These are phyloP conservation scores for Tolypocladium sp. DNA, from an alignment of 2,329 filamentous ascomycete genomes.

Conservation along the genomic window DNA sequence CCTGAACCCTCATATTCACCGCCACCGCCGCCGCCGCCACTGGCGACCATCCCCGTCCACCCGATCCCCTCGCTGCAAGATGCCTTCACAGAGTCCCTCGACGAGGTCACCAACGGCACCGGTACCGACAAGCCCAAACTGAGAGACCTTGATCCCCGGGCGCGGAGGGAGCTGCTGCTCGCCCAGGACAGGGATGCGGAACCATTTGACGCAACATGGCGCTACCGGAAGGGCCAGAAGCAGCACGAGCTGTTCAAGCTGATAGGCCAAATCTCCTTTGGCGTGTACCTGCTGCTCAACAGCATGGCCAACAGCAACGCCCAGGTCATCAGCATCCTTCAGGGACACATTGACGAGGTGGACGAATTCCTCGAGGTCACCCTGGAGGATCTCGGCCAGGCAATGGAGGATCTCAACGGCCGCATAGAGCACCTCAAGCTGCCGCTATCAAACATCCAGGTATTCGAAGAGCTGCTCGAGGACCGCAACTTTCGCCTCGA, in stretches of 20 bases:
- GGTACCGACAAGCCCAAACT: constrained; percentile 40
- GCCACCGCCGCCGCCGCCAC: constrained; percentile 7
- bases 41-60: constrained; percentile 35
- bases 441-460: constrained; percentile 70
- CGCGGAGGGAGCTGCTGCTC: constrained; percentile 57
- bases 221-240: constrained; percentile 62
- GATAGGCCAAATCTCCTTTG: constrained; percentile 86
- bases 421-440: constrained; percentile 73
- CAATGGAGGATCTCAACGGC: constrained; percentile 68
- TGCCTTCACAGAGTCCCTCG: constrained; percentile 74
- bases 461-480: constrained; percentile 82
- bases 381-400: constrained; percentile 74
- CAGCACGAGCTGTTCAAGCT: constrained; percentile 87
- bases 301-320: constrained; percentile 80
- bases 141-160: constrained; percentile 46
- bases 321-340: constrained; percentile 81
- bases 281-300: constrained; percentile 78
- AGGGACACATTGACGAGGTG: constrained; percentile 87
- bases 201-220: constrained; percentile 67
- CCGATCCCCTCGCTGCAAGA: constrained; percentile 70
- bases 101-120: constrained; percentile 53
- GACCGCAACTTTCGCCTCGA: constrained; percentile 74
- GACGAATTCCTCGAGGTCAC: constrained; percentile 84
- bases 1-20: not conserved
- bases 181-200: constrained; percentile 59